phyloP scores from a whole-genome alignment of 805 yeast species.

The Wickerhamomyces kurtzmanii region DNA sequence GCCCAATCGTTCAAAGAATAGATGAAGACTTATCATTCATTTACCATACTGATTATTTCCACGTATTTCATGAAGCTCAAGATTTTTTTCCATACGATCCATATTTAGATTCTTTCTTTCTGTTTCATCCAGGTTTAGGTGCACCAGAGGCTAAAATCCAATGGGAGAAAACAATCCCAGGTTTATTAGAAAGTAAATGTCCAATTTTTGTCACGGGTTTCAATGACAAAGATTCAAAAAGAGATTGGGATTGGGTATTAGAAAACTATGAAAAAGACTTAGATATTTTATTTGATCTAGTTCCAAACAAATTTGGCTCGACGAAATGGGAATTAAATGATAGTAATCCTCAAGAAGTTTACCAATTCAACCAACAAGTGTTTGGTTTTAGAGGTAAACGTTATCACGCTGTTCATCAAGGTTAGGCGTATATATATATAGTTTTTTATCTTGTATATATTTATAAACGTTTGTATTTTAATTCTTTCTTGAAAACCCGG shows the following conservation, averaged over 20 bases:
- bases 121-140: slow-evolving; percentile 92
- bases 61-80: slow-evolving; percentile 81
- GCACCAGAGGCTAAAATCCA: slow-evolving; percentile 69
- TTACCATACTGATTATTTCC: slow-evolving; percentile 87
- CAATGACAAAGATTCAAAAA: slow-evolving; percentile 59
- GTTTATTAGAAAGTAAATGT: slow-evolving; percentile 87
- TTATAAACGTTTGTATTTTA: too few relatives aligned
- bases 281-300: slow-evolving; percentile 71
- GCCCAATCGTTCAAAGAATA: slow-evolving; percentile 63
- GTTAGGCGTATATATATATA: too few relatives aligned
- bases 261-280: slow-evolving; percentile 62
- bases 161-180: slow-evolving; percentile 83
- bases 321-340: slow-evolving; percentile 95
- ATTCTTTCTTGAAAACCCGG: too few relatives aligned
- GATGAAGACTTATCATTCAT: slow-evolving; percentile 68
- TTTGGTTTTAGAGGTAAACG: slow-evolving; percentile 95
- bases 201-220: slow-evolving; percentile 86
- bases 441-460: too few relatives aligned
- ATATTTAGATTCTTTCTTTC: slow-evolving; percentile 82
- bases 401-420: slow-evolving; percentile 67
- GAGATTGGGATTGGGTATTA: slow-evolving; percentile 66
- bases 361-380: slow-evolving; percentile 81
- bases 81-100: slow-evolving; percentile 98
- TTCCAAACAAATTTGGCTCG: slow-evolving; percentile 67
- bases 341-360: slow-evolving; percentile 83